Base-by-base conservation (phyloP, 805 yeast species). In the Wickerhamiella occidentalis region DNA sequence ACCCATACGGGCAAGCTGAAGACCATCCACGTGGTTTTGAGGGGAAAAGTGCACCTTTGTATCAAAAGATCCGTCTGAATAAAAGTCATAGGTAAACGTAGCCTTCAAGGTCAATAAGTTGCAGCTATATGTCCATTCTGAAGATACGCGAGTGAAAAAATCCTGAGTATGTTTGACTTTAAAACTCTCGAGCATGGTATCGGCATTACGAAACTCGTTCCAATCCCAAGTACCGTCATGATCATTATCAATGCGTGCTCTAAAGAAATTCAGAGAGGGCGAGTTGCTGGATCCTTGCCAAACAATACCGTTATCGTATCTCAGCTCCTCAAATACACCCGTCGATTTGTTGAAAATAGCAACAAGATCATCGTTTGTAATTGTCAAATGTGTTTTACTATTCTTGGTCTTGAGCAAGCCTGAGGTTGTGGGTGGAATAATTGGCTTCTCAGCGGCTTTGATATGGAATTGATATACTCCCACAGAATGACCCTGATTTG, bases 161-260 rank as follows among this genome's bases (percentile, higher is more conserved):
- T 41, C 44, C 18, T 22, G 22, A 5, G 30, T 12, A 33, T 17
- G 25, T 22, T 17, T 21, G 55, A 11, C 46, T 55, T 46, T 57
- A 61, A 25, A 22, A 19, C 33, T 21, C 8, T 11, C 51, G 54
- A 40, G 30, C 9, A n/a, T 13, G 6, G 6, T 9, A 1, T 54
- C 54, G 45, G 47, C 53, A 48, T 66, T 61, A 50, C 13, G 59
- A 57, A 11, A 45, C 56, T 44, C 57, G 61, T 23, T 11, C 47
- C 47, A 45, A n/a, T 11, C 51, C 56, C 44, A 25, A 7, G 44
- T 40, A 13, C 44, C 44, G 1, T 53, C 55, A 45, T 49, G 53
- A 49, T 66, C 68, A 49, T 66, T 66, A 42, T 56, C 59, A 29
- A 60, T 58, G 8, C 66, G 65, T 2, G 63, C 56, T 50, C 70